Conservation (phyloP, 805 yeast genomes). For the Metschnikowia chrysomelidarum region DNA sequence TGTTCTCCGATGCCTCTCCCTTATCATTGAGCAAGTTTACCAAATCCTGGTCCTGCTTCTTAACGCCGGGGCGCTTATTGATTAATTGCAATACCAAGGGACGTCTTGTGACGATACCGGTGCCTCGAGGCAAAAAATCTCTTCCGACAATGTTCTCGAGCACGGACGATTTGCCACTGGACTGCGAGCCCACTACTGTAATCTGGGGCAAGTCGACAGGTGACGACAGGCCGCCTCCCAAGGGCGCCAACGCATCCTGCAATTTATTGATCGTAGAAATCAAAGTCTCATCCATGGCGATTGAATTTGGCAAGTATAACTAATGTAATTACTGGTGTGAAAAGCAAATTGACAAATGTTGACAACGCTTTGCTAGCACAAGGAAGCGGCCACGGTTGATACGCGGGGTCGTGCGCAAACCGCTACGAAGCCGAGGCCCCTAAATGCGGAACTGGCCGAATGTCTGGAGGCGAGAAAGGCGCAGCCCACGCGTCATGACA, state of each 20-base stretch:
- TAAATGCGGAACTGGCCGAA: no score
- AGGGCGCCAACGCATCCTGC: conserved; percentile 95
- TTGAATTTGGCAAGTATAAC: not conserved
- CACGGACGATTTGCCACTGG: conserved; percentile 86
- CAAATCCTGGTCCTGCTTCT: conserved; percentile 33
- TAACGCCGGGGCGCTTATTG: conserved; percentile 51
- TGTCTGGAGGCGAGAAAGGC: no score
- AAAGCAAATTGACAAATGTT: no score
- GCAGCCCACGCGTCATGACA: no score
- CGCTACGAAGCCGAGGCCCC: not conserved
- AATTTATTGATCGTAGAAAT: conserved; percentile 85
- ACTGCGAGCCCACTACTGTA: conserved; percentile 93
- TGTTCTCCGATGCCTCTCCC: conserved; percentile 62
- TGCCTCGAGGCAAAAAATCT: conserved; percentile 88
- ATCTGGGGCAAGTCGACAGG: conserved; percentile 92
- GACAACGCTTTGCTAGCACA: conserved; percentile 1
- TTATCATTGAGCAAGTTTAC: conserved; percentile 41
- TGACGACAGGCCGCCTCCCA: conserved; percentile 86
- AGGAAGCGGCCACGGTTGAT: not conserved
- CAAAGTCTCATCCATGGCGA: conserved; percentile 67
- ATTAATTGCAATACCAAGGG: conserved; percentile 81
- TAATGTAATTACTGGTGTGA: not conserved
- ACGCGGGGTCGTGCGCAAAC: conserved; percentile 1
- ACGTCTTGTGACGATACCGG: conserved; percentile 89
- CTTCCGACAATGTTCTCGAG: conserved; percentile 89